phyloP scores from a whole-genome alignment of 2,329 filamentous ascomycete genomes.

The Beauveria sp. region DNA sequence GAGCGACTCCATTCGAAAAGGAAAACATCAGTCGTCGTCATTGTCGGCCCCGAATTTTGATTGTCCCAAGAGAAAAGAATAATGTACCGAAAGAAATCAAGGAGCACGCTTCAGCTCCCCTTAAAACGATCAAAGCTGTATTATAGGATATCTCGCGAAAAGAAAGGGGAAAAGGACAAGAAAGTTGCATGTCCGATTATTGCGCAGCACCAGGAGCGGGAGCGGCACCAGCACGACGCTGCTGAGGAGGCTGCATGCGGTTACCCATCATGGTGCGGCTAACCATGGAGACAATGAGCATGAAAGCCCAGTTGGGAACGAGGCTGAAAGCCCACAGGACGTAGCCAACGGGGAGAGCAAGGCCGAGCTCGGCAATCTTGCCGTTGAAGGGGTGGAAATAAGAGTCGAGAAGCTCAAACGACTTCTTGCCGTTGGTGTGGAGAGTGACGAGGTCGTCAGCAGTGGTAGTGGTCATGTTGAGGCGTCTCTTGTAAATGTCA shows the following conservation, averaged over 20 bases:
- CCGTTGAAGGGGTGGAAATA: constrained; percentile 73
- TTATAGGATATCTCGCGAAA: constrained; percentile 5
- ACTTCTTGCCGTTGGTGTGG: constrained; percentile 43
- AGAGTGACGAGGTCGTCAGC: constrained; percentile 55
- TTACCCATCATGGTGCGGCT: constrained; percentile 61
- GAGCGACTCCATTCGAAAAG: constrained; percentile 6
- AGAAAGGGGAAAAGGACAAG: not conserved
- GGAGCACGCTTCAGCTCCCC: constrained; percentile 8
- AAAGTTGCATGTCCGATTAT: not conserved
- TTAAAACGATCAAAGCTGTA: constrained; percentile 8
- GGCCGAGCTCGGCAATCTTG: constrained; percentile 50
- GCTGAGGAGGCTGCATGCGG: constrained; percentile 22
- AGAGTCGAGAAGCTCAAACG: constrained; percentile 48
- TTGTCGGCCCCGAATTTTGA: constrained; percentile 3
- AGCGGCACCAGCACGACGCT: constrained; percentile 1
- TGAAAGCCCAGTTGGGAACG: constrained; percentile 68
- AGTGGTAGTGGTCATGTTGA: constrained; percentile 65
- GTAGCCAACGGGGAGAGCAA: constrained; percentile 60
- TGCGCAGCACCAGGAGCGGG: constrained; percentile 2
- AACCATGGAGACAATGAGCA: constrained; percentile 66
- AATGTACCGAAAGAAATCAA: constrained; percentile 8
- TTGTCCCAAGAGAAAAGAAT: constrained; percentile 2
- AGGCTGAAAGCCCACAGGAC: constrained; percentile 58
- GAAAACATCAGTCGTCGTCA: constrained; percentile 8
- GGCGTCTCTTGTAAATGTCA: constrained; percentile 54